Base-by-base conservation (phyloP, 305 asterid genomes). In the Withania somnifera region DNA sequence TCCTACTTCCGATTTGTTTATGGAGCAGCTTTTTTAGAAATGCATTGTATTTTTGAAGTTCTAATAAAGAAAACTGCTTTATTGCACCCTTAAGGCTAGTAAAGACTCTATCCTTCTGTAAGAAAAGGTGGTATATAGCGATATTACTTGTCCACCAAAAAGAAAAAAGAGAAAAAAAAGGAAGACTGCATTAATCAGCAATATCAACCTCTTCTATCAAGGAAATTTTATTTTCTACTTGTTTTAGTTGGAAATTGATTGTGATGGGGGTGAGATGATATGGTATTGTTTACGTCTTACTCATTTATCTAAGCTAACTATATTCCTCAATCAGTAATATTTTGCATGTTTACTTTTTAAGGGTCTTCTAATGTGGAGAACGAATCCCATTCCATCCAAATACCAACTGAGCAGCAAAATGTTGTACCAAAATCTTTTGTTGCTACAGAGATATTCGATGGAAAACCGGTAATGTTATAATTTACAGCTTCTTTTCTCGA, bases 371-470 rank as follows among this genome's bases (percentile, higher is more conserved):
- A 61, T 30, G 84, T 60, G 83, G 91, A 82, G 78, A 82, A 89
- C 84, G 90, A 85, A 85, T 83, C 92, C 84, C 88, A 56, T 81
- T 83, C 91, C 79, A 77, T 71, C 24, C 75, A 54, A 79, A 83
- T 78, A 69, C 84, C 63, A 40, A 78, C 73, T 26, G 90, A 83
- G 89, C 89, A 92, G 84, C 87, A 80, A 77, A 87, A 80, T 77
- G 84, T 85, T 82, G 63, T 86, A 84, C 90, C 97, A 42, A 90
- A 88, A 89, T 83, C 91, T 82, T 95, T 92, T 90, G 91, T 88
- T 85, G 90, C 91, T 87, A 87, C 86, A 58, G 98, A 93, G 93
- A 88, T 84, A 60, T 87, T 57, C 76, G 97, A 93, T 82, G 98
- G 98, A 47, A 88, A 86, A 90, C 54, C 84, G 84, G 98, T 95